Evolutionary conservation across 2,329 filamentous ascomycete genomes (phyloP).

Genomic region (Talaromyces sp.): DNA sequence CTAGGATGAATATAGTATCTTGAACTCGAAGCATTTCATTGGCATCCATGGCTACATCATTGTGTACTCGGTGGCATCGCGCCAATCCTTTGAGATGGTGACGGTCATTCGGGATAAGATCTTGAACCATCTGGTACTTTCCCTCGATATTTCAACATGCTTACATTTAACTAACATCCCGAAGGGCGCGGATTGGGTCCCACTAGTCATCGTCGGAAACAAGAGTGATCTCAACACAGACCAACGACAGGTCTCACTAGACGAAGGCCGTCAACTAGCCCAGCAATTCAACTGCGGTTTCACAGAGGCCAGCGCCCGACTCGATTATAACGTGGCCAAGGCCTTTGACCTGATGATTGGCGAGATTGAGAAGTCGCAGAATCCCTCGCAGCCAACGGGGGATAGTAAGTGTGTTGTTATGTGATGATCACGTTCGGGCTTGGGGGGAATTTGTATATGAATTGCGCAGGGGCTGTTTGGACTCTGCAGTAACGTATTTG

Average conservation of each 20-base stretch:
- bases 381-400: slow-evolving; percentile 77
- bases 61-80: slow-evolving; percentile 93
- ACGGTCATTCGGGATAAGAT: slow-evolving; percentile 96
- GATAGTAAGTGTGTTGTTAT: slow-evolving; percentile 82
- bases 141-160: slow-evolving; percentile 5
- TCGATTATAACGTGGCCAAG: slow-evolving; percentile 89
- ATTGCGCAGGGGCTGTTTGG: not conserved
- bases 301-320: slow-evolving; percentile 90
- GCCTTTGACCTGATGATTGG: slow-evolving; percentile 92
- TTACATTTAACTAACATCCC: slow-evolving; percentile 17
- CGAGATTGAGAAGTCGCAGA: slow-evolving; percentile 92
- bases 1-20: slow-evolving; percentile 95
- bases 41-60: slow-evolving; percentile 99
- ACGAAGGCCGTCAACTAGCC: slow-evolving; percentile 80
- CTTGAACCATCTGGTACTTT: slow-evolving; percentile 78
- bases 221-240: slow-evolving; percentile 92
- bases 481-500: not conserved
- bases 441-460: slow-evolving; percentile 6
- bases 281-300: slow-evolving; percentile 89
- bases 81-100: slow-evolving; percentile 96
- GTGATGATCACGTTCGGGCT: slow-evolving; percentile 47
- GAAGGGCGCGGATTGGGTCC: slow-evolving; percentile 86
- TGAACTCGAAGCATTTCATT: slow-evolving; percentile 98
- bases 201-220: slow-evolving; percentile 93
- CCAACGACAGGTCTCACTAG: slow-evolving; percentile 82